A percentile compares a stretch with the other conserved stretches of the same genome.
Conservation (phyloP, 2,329 filamentous ascomycete genomes). For the Talaromyces marneffei region DNA sequence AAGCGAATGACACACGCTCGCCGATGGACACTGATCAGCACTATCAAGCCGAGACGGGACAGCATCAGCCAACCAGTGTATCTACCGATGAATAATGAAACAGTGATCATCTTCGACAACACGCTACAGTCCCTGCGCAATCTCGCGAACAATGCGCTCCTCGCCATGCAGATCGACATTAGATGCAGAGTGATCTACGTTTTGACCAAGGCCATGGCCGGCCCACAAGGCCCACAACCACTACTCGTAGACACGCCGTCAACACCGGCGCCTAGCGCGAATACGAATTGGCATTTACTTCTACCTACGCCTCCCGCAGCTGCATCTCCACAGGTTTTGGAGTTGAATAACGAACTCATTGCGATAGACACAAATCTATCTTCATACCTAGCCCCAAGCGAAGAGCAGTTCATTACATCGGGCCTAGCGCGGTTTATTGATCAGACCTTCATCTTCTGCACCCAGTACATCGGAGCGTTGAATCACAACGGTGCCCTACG, state of each 20-base stretch:
- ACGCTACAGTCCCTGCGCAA: constrained; percentile 78
- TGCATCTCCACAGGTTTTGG: constrained; percentile 63
- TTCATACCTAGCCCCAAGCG: constrained; percentile 63
- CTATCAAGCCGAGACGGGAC: constrained; percentile 54
- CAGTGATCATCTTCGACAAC: constrained; percentile 78
- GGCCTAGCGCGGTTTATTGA: constrained; percentile 76
- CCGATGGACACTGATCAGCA: constrained; percentile 76
- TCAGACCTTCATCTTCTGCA: constrained; percentile 67
- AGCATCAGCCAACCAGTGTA: constrained; percentile 59
- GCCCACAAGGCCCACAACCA: constrained; percentile 42
- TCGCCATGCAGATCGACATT: constrained; percentile 83
- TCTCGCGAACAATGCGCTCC: constrained; percentile 69
- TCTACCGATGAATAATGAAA: constrained; percentile 81
- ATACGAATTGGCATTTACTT: constrained; percentile 58
- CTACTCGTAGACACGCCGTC: constrained; percentile 28
- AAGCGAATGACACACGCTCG: constrained; percentile 52
- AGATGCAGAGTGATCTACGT: constrained; percentile 80
- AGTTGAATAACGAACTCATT: constrained; percentile 77
- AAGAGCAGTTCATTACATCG: constrained; percentile 68
- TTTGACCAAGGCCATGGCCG: constrained; percentile 58
- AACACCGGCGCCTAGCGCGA: constrained; percentile 59
- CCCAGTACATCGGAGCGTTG: constrained; percentile 68
- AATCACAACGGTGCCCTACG: constrained; percentile 76
- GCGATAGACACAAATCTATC: constrained; percentile 77
- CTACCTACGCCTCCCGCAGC: constrained; percentile 38